A percentile compares a stretch with the other conserved stretches of the same genome.
Conservation (phyloP, 139 green algal species). For the Dunaliella primolecta region DNA sequence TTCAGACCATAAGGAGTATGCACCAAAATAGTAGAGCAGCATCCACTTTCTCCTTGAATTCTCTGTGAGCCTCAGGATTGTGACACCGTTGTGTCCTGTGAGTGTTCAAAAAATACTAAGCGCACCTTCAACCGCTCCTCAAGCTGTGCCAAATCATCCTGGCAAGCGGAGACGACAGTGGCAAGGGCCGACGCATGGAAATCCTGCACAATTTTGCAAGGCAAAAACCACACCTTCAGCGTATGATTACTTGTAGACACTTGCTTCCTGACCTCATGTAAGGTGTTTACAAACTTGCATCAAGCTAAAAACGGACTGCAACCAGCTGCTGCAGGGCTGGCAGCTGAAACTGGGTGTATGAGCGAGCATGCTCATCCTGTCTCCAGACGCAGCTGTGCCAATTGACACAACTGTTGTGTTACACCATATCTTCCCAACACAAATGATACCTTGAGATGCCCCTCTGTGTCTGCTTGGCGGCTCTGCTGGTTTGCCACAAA, state of each 20-base stretch:
- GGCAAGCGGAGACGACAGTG: conserved; percentile 58
- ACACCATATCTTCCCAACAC: too few species aligned
- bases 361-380: too few species aligned
- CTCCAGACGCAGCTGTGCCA: too few species aligned
- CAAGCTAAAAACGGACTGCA: conserved; percentile 38
- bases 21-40: too few species aligned
- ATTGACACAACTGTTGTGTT: too few species aligned
- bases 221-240: too few species aligned
- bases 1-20: too few species aligned
- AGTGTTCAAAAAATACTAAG: too few species aligned
- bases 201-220: conserved; percentile 40
- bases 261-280: neutral
- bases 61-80: too few species aligned
- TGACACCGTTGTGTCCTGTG: too few species aligned
- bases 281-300: neutral
- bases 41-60: too few species aligned
- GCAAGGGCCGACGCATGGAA: conserved; percentile 43
- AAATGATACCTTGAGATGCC: neutral
- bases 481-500: neutral
- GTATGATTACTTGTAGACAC: neutral
- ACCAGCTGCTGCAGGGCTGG: neutral
- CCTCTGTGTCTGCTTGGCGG: neutral
- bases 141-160: conserved; percentile 54
- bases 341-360: neutral
- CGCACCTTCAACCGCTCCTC: conserved; percentile 54